phyloP scores from a whole-genome alignment of 2,329 filamentous ascomycete genomes.

The Waltergamsia citrina region DNA sequence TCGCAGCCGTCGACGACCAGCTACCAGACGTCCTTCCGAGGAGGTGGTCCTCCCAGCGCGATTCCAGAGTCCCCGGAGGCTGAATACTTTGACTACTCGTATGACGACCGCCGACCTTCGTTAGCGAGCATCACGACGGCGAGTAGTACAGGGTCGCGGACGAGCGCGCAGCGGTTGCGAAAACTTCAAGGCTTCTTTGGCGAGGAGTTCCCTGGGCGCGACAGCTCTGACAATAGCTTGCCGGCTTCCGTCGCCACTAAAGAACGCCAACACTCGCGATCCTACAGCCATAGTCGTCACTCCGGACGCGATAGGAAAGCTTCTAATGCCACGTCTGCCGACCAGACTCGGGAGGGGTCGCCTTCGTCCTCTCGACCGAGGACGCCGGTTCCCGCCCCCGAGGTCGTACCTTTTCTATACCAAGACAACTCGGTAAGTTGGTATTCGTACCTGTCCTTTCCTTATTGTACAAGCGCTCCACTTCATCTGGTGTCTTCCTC shows the following conservation, averaged over 20 bases:
- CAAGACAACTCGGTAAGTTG: conserved; percentile 61
- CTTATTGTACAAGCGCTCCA: not conserved
- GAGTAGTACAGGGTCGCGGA: conserved; percentile 76
- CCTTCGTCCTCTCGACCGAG: conserved; percentile 68
- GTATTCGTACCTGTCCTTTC: conserved; percentile 25
- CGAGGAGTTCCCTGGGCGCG: conserved; percentile 69
- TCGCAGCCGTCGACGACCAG: conserved; percentile 59
- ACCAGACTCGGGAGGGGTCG: conserved; percentile 65
- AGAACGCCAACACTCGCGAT: conserved; percentile 55
- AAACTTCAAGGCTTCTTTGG: conserved; percentile 90
- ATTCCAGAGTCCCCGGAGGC: conserved; percentile 48
- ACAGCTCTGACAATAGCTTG: conserved; percentile 63
- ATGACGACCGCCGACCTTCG: conserved; percentile 75
- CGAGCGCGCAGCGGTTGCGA: conserved; percentile 62
- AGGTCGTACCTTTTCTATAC: conserved; percentile 96
- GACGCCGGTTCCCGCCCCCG: conserved; percentile 80
- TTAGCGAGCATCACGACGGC: conserved; percentile 72
- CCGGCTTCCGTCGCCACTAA: conserved; percentile 29
- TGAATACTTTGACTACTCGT: conserved; percentile 28
- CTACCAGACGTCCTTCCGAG: conserved; percentile 10
- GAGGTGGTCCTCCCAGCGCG: conserved; percentile 5
- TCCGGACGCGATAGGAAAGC: conserved; percentile 67
- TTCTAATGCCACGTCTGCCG: conserved; percentile 63
- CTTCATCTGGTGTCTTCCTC: not conserved
- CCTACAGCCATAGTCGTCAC: conserved; percentile 48